Conservation (phyloP, 2,329 filamentous ascomycete species). For the Aspergillus sp. region DNA sequence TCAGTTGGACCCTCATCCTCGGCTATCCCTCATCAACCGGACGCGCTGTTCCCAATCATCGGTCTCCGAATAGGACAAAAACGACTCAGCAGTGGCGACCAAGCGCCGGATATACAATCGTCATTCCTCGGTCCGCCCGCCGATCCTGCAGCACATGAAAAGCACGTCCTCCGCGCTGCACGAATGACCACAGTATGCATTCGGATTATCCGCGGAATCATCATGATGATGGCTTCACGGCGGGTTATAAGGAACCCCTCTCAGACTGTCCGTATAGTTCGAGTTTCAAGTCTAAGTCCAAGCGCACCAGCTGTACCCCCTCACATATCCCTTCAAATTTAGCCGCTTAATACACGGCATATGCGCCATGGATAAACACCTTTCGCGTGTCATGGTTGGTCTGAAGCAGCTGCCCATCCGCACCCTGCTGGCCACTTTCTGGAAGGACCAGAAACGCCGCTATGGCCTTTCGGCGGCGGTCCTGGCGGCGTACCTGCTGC, state of each 20-base stretch:
- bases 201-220: neutral
- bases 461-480: constrained; percentile 10
- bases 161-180: neutral
- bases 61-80: neutral
- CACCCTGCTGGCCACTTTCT: constrained; percentile 5
- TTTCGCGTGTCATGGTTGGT: neutral
- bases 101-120: neutral
- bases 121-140: constrained; percentile 8
- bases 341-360: neutral
- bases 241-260: neutral
- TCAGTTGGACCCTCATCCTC: neutral
- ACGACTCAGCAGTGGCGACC: constrained; percentile 7
- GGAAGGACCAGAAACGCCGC: constrained; percentile 12
- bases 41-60: neutral
- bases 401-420: constrained; percentile 13
- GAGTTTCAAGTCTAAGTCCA: neutral
- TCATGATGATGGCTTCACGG: constrained; percentile 1
- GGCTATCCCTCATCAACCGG: neutral
- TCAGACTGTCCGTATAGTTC: neutral
- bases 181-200: neutral
- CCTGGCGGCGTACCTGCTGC: constrained; percentile 25
- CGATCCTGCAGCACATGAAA: constrained; percentile 11
- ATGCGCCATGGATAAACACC: constrained; percentile 16
- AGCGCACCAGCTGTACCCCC: neutral
- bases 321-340: neutral